Conservation (phyloP, 1,284 basidiomycete species). For the Trametes versicolor region DNA sequence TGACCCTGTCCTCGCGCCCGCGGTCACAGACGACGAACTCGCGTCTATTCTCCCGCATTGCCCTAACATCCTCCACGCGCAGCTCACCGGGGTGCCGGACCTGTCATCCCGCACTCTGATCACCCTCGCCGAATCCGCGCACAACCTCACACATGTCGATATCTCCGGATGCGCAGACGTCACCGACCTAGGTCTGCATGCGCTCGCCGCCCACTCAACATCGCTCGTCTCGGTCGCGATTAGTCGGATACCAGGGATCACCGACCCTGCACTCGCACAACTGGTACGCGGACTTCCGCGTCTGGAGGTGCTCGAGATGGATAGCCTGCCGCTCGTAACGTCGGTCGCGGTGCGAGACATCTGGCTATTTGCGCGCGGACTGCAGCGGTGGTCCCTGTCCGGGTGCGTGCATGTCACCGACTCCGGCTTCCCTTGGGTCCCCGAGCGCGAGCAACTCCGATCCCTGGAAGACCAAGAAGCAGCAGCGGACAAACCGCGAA, state of each 20-base stretch:
- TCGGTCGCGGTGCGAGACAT: constrained; percentile 80
- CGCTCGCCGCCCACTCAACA: constrained; percentile 73
- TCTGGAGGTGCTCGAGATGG: constrained; percentile 86
- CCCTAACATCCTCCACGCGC: constrained; percentile 78
- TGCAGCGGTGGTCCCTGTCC: constrained; percentile 81
- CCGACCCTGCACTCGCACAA: constrained; percentile 78
- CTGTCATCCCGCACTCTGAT: constrained; percentile 77
- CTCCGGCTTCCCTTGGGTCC: constrained; percentile 74
- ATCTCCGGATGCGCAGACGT: constrained; percentile 80
- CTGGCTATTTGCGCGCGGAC: constrained; percentile 82
- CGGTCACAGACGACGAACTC: constrained; percentile 73
- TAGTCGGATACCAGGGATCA: constrained; percentile 73
- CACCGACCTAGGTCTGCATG: constrained; percentile 79
- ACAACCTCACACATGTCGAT: constrained; percentile 81
- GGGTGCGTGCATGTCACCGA: constrained; percentile 79
- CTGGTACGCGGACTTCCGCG: constrained; percentile 81
- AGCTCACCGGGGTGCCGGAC: constrained; percentile 73
- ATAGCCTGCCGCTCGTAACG: constrained; percentile 77
- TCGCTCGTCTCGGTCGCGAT: constrained; percentile 81
- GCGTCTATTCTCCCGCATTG: constrained; percentile 68
- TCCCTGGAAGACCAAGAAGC: constrained; percentile 37
- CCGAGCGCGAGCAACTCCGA: constrained; percentile 21
- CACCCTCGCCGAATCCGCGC: constrained; percentile 70
- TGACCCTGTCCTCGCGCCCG: constrained; percentile 40
- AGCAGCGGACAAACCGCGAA: constrained; percentile 48